These are phyloP conservation scores for Leccinum griseonigrum DNA, from an alignment of 1,284 basidiomycete species.

Conservation along the genomic window DNA sequence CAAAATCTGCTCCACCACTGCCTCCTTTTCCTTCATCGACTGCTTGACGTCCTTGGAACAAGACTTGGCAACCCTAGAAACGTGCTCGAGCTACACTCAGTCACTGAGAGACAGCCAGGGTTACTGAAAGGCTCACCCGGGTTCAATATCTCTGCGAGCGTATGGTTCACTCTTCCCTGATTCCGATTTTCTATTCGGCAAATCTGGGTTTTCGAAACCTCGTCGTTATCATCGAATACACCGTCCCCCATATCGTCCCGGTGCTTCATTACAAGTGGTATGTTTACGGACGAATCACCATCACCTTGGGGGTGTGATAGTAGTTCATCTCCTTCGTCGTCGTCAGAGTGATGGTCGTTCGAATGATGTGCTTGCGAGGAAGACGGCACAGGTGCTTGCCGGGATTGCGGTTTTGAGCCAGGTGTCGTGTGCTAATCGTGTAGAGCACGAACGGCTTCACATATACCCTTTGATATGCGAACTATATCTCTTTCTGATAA, in stretches of 20 bases:
- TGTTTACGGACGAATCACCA: slow-evolving; percentile 39
- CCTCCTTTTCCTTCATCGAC: too few relatives aligned
- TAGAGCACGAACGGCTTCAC: slow-evolving; percentile 91
- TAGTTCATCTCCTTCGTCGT: slow-evolving; percentile 51
- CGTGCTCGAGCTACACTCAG: not conserved
- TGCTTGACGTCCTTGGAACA: too few relatives aligned
- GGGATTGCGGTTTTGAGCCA: slow-evolving; percentile 34
- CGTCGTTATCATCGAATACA: slow-evolving; percentile 77
- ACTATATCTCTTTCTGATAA: slow-evolving; percentile 90
- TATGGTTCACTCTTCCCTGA: slow-evolving; percentile 68
- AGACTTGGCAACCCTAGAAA: too few relatives aligned
- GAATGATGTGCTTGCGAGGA: slow-evolving; percentile 22
- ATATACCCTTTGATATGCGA: slow-evolving; percentile 89
- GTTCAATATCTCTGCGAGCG: slow-evolving; percentile 96
- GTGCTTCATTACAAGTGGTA: slow-evolving; percentile 53
- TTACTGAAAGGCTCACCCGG: slow-evolving; percentile 61
- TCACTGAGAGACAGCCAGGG: not conserved
- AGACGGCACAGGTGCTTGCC: slow-evolving; percentile 25
- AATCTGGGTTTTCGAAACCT: slow-evolving; percentile 41
- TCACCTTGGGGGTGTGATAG: slow-evolving; percentile 73
- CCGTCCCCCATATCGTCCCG: slow-evolving; percentile 52
- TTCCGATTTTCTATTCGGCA: slow-evolving; percentile 34
- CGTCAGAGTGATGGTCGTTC: slow-evolving; percentile 35
- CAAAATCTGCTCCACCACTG: too few relatives aligned
- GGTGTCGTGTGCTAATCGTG: slow-evolving; percentile 71